These are phyloP conservation scores for Ceratocystis lukuohia DNA, from an alignment of 2,329 filamentous ascomycete species.

Conservation along the genomic window DNA sequence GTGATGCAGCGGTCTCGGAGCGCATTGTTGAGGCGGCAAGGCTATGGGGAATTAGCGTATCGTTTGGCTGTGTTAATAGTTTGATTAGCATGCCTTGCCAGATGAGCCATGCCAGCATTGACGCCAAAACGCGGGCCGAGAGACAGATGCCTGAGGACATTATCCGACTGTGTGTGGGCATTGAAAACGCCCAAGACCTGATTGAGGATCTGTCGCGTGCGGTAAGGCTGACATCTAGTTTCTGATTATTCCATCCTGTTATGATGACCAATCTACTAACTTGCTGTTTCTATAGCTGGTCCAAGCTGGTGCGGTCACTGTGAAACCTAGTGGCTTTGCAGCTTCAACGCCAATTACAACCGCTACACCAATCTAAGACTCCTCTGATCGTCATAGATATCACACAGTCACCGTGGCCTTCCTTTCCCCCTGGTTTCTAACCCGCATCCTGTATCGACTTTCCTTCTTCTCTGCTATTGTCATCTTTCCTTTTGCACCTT, in stretches of 20 bases:
- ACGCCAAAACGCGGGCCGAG: slow-evolving; percentile 80
- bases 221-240: slow-evolving; percentile 44
- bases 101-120: slow-evolving; percentile 98
- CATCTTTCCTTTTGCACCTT: slow-evolving; percentile 10
- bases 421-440: neutral
- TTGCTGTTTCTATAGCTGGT: slow-evolving; percentile 50
- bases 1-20: slow-evolving; percentile 69
- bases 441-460: neutral
- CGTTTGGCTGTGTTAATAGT: slow-evolving; percentile 95
- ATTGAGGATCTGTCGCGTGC: slow-evolving; percentile 86
- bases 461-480: neutral
- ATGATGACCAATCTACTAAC: slow-evolving; percentile 15
- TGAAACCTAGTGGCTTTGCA: slow-evolving; percentile 36
- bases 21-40: slow-evolving; percentile 86
- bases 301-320: slow-evolving; percentile 80
- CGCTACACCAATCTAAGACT: slow-evolving; percentile 10
- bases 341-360: slow-evolving; percentile 18
- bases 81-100: slow-evolving; percentile 98
- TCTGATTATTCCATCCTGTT: neutral
- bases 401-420: neutral
- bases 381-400: too few species aligned
- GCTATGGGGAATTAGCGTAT: slow-evolving; percentile 90
- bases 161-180: slow-evolving; percentile 88
- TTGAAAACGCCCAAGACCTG: slow-evolving; percentile 82
- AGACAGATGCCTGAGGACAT: slow-evolving; percentile 93